These are phyloP conservation scores for Porcisia hertigi DNA, from an alignment of 208 protist species.

Conservation along the genomic window DNA sequence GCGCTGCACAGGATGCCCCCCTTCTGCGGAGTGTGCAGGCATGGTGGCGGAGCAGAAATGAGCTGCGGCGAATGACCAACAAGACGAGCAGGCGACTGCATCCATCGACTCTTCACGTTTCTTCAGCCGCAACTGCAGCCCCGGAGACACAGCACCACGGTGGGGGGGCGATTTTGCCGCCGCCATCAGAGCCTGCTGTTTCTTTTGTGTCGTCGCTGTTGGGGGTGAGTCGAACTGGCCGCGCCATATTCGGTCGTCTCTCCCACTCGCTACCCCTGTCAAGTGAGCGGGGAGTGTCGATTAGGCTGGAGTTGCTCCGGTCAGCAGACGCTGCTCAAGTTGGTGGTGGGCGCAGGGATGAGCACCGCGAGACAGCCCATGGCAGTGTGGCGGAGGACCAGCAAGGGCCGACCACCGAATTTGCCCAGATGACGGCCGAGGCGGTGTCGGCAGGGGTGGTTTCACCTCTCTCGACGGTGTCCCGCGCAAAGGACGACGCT, in stretches of 20 bases:
- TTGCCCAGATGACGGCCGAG: neutral
- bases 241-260: constrained; percentile 3
- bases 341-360: neutral
- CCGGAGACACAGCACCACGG: neutral
- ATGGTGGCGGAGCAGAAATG: constrained; percentile 18
- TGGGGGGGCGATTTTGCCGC: too few relatives aligned
- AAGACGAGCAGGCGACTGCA: neutral
- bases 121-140: neutral
- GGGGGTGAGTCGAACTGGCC: constrained; percentile 9
- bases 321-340: neutral
- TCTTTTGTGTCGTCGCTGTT: neutral
- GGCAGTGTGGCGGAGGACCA: neutral
- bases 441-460: neutral
- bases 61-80: neutral
- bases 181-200: too few relatives aligned
- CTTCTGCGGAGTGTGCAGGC: constrained; percentile 14
- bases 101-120: neutral
- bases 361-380: neutral
- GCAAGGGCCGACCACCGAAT: neutral
- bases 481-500: neutral
- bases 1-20: neutral
- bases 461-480: neutral
- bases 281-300: constrained; percentile 8
- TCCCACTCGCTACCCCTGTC: constrained; percentile 21
- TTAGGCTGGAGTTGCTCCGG: constrained; percentile 6